These are phyloP conservation scores for Ajuga chamaepitys DNA, from an alignment of 257 asterid species.

Conservation along the genomic window DNA sequence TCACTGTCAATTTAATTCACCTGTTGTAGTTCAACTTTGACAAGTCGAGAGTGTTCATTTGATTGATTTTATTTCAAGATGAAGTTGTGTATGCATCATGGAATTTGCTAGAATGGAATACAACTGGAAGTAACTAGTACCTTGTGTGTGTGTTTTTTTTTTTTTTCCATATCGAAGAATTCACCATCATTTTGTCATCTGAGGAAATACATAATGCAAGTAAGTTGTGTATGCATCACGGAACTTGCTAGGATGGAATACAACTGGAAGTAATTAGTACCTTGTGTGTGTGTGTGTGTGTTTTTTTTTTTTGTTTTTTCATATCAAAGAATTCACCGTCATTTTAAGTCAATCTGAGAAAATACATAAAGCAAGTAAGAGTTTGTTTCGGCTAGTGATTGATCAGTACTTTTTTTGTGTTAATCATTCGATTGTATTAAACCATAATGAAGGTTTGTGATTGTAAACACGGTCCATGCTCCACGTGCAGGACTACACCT, in stretches of 20 bases:
- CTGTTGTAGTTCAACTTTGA: not conserved
- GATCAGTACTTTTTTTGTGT: not conserved
- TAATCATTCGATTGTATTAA: not conserved
- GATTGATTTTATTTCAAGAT: not conserved
- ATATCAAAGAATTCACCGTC: not conserved
- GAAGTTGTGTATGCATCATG: not conserved
- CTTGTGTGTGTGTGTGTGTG: not conserved
- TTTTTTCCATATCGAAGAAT: not conserved
- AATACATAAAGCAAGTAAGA: not conserved
- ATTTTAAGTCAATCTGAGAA: not conserved
- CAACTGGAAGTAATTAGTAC: not conserved
- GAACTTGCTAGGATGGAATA: not conserved
- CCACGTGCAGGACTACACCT: slow-evolving; percentile 41
- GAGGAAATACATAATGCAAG: not conserved
- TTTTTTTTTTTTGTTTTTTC: not conserved
- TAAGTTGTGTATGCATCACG: not conserved
- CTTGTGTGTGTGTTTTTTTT: not conserved
- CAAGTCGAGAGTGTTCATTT: not conserved
- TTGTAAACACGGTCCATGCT: slow-evolving; percentile 13
- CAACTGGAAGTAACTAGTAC: not conserved
- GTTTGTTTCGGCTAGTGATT: not conserved
- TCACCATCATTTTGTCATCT: no score
- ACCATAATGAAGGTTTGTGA: not conserved
- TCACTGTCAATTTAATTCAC: not conserved
- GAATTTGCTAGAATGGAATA: not conserved